Evolutionary conservation across 225 moss, liverwort and hornwort genomes (phyloP).

Genomic region (Anthoceros angustus): DNA sequence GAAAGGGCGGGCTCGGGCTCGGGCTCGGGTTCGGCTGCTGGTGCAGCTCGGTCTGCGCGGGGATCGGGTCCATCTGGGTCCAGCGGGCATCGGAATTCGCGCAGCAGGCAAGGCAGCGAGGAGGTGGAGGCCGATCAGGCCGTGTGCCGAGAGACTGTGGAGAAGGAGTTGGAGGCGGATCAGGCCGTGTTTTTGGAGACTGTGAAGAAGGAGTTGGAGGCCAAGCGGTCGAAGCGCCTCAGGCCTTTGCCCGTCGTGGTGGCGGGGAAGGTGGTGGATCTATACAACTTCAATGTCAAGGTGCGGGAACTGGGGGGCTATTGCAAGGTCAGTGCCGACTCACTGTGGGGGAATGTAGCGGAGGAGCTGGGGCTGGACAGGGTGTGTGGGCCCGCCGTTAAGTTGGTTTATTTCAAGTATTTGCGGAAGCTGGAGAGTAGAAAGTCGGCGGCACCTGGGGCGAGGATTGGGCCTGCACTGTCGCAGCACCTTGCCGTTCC

Average conservation of each 20-base stretch:
- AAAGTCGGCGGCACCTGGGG: neutral
- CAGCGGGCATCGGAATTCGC: neutral
- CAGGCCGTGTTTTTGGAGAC: conserved; percentile 10
- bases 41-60: neutral
- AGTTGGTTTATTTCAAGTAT: conserved; percentile 75
- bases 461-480: conserved; percentile 5
- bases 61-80: neutral
- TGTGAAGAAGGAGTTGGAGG: conserved; percentile 25
- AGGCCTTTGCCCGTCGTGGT: conserved; percentile 49
- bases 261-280: conserved; percentile 44
- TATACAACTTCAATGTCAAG: conserved; percentile 28
- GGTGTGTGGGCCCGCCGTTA: conserved; percentile 63
- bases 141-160: conserved; percentile 15
- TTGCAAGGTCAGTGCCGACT: conserved; percentile 34
- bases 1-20: neutral
- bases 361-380: conserved; percentile 45
- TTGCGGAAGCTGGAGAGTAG: conserved; percentile 33
- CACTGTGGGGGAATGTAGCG: conserved; percentile 44
- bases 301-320: conserved; percentile 56
- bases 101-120: neutral
- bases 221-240: conserved; percentile 17
- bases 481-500: conserved; percentile 8
- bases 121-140: neutral
- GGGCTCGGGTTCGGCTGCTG: neutral
- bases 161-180: conserved; percentile 20